Conservation (phyloP, 148 eudicot genomes). For the Camellia sinensis region DNA sequence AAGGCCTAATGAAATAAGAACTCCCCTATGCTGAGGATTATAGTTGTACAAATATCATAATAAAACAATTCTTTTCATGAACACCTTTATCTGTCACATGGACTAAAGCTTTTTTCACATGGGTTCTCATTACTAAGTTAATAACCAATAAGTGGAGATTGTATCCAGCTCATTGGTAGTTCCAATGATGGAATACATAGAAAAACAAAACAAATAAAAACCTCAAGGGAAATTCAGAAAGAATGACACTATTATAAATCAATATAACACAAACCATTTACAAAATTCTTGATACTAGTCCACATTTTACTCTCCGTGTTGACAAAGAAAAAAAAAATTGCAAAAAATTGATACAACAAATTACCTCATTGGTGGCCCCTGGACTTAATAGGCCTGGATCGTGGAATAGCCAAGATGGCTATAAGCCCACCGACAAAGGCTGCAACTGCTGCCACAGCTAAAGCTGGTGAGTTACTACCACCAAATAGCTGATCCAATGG, state of each 20-base stretch:
- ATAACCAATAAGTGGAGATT: neutral
- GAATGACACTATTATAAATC: slow-evolving; percentile 11
- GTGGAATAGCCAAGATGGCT: slow-evolving; percentile 68
- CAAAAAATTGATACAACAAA: slow-evolving; percentile 24
- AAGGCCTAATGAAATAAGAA: too few relatives aligned
- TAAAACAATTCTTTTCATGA: too few relatives aligned
- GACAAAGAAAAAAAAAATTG: slow-evolving; percentile 9
- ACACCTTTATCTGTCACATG: neutral
- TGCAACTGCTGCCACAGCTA: slow-evolving; percentile 67
- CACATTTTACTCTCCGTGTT: slow-evolving; percentile 18
- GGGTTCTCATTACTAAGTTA: neutral
- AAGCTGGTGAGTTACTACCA: slow-evolving; percentile 84
- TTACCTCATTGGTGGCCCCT: slow-evolving; percentile 44
- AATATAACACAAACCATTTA: slow-evolving; percentile 21
- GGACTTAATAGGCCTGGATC: slow-evolving; percentile 54
- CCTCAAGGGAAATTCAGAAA: neutral
- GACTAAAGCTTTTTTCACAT: neutral
- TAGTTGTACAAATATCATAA: too few relatives aligned
- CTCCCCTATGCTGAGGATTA: too few relatives aligned
- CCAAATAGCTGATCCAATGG: slow-evolving; percentile 91
- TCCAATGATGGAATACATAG: neutral
- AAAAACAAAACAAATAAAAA: neutral
- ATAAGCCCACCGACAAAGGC: slow-evolving; percentile 64
- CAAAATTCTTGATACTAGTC: slow-evolving; percentile 18
- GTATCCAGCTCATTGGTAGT: neutral